Evolutionary conservation across 805 yeast genomes (phyloP).

Genomic region (Blastobotrys peoriensis): DNA sequence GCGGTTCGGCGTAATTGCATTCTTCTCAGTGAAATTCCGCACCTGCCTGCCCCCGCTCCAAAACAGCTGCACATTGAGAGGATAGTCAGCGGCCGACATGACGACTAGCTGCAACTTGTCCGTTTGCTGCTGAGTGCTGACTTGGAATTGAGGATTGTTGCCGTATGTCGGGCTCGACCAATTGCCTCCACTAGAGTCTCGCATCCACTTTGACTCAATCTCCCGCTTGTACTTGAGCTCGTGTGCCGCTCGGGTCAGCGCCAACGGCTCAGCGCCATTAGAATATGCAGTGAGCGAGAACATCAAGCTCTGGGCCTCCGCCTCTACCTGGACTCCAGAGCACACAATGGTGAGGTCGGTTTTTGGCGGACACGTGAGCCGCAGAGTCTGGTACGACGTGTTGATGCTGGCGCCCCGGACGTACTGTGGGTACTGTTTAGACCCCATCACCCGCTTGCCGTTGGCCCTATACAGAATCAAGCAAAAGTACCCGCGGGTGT

Average conservation of each 20-base stretch:
- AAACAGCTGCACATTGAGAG: slow-evolving; percentile 41
- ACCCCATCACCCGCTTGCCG: slow-evolving; percentile 8
- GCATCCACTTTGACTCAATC: slow-evolving; percentile 41
- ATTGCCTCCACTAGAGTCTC: slow-evolving; percentile 46
- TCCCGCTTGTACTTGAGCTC: slow-evolving; percentile 7
- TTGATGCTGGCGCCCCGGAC: slow-evolving; percentile 24
- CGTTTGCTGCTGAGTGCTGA: neutral
- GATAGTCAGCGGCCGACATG: slow-evolving; percentile 20
- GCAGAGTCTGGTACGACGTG: slow-evolving; percentile 30
- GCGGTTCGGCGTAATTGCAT: slow-evolving; percentile 31
- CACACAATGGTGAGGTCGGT: slow-evolving; percentile 22
- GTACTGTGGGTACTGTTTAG: slow-evolving; percentile 12
- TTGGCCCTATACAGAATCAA: slow-evolving; percentile 9
- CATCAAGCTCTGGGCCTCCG: slow-evolving; percentile 3
- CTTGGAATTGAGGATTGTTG: slow-evolving; percentile 49
- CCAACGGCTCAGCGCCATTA: slow-evolving; percentile 8
- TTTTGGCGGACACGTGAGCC: slow-evolving; percentile 20
- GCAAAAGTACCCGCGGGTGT: slow-evolving; percentile 15
- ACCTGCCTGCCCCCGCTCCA: slow-evolving; percentile 29
- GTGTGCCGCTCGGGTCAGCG: neutral
- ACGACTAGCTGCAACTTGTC: slow-evolving; percentile 21
- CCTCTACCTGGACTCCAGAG: slow-evolving; percentile 9
- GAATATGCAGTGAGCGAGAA: slow-evolving; percentile 18
- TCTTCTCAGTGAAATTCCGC: slow-evolving; percentile 28
- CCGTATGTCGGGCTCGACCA: slow-evolving; percentile 43